Percentiles rank a stretch among this genome's conserved stretches.
These are phyloP conservation scores for Neurospora sublineolata DNA, from an alignment of 495 filamentous ascomycete species.

Conservation along the genomic window DNA sequence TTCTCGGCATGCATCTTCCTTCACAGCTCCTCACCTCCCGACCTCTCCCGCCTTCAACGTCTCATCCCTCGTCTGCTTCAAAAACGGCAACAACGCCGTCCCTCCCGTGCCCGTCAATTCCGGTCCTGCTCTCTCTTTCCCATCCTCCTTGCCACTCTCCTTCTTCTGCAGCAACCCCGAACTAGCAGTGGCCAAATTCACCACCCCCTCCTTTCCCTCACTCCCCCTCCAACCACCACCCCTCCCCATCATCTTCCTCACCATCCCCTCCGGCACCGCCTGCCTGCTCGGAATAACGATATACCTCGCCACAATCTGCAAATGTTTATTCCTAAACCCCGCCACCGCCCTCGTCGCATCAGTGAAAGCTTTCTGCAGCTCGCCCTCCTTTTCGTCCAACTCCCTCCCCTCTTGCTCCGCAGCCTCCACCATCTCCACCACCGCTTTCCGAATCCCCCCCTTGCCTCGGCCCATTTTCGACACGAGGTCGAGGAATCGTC, in stretches of 20 bases:
- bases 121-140: constrained; percentile 12
- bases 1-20: neutral
- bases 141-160: neutral
- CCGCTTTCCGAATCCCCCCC: constrained; percentile 8
- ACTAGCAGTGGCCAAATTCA: constrained; percentile 55
- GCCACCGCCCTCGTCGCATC: constrained; percentile 74
- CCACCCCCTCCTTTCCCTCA: constrained; percentile 7
- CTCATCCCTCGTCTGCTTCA: constrained; percentile 92
- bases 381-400: constrained; percentile 43
- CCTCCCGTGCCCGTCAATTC: constrained; percentile 80
- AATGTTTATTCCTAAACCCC: constrained; percentile 74
- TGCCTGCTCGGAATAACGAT: constrained; percentile 60
- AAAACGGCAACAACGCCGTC: constrained; percentile 80
- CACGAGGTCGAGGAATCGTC: constrained; percentile 66
- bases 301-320: constrained; percentile 86
- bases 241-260: neutral
- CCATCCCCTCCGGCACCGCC: neutral
- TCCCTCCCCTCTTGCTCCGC: constrained; percentile 42
- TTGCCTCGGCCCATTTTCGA: constrained; percentile 33
- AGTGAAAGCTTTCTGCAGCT: constrained; percentile 60
- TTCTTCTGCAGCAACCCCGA: constrained; percentile 17
- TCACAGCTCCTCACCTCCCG: neutral
- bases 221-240: neutral
- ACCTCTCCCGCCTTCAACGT: constrained; percentile 31
- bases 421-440: constrained; percentile 1